These are phyloP conservation scores for Phytophthora foliorum DNA, from an alignment of 352 stramenopile genomes.

Conservation along the genomic window DNA sequence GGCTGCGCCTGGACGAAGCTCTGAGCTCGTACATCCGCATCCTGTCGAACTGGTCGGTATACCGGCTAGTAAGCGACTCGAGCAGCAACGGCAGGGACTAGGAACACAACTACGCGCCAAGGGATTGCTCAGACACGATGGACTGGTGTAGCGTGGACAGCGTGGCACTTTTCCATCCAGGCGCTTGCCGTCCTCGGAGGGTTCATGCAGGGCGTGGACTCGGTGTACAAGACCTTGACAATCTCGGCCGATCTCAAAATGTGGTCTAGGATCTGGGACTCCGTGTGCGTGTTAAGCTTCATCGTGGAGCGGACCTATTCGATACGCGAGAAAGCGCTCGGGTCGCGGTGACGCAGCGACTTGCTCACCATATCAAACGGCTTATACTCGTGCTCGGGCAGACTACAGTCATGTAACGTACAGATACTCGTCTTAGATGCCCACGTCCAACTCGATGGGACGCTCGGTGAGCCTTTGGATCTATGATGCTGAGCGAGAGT, in stretches of 20 bases:
- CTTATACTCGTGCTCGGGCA: too few relatives aligned
- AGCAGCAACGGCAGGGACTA: too few relatives aligned
- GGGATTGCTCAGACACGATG: conserved; percentile 75
- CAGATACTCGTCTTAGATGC: too few relatives aligned
- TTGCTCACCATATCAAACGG: conserved; percentile 83
- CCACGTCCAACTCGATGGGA: too few relatives aligned
- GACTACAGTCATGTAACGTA: too few relatives aligned
- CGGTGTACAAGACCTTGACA: conserved; percentile 81
- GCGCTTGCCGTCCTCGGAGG: conserved; percentile 39
- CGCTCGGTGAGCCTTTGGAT: too few relatives aligned
- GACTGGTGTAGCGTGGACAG: conserved; percentile 78
- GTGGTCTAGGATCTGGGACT: conserved; percentile 89
- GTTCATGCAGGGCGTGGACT: conserved; percentile 78
- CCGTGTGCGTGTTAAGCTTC: conserved; percentile 91
- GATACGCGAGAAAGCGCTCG: conserved; percentile 76
- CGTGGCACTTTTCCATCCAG: conserved; percentile 56
- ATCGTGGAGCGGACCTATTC: conserved; percentile 84
- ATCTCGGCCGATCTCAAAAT: conserved; percentile 74
- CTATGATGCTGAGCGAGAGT: too few relatives aligned
- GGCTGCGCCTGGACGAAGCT: too few relatives aligned
- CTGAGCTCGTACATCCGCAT: too few relatives aligned
- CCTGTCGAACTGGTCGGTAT: too few relatives aligned
- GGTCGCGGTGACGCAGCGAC: conserved; percentile 80
- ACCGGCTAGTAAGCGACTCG: too few relatives aligned
- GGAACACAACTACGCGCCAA: too few relatives aligned